These are phyloP conservation scores for Phytophthora tentaculata DNA, from an alignment of 352 stramenopile species.

Conservation along the genomic window DNA sequence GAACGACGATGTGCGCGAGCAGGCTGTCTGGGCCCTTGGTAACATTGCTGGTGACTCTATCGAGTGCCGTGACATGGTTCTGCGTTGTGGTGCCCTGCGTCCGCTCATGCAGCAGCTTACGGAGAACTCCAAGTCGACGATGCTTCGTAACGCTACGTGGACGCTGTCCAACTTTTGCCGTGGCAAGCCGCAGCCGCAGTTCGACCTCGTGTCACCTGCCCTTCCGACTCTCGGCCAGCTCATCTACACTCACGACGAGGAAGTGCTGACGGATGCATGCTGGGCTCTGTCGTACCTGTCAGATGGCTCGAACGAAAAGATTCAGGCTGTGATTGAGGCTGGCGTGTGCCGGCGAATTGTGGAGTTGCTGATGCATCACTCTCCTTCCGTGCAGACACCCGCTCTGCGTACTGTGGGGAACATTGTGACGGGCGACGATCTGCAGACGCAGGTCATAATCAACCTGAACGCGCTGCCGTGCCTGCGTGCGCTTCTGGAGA, in stretches of 20 bases:
- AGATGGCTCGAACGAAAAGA: slow-evolving; percentile 99
- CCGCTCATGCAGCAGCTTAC: slow-evolving; percentile 96
- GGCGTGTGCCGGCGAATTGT: slow-evolving; percentile 97
- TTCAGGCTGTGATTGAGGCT: slow-evolving; percentile 98
- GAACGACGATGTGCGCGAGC: slow-evolving; percentile 97
- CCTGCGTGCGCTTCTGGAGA: slow-evolving; percentile 94
- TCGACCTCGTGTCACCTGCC: slow-evolving; percentile 89
- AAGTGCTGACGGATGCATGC: slow-evolving; percentile 99
- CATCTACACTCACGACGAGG: slow-evolving; percentile 98
- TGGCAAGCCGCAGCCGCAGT: slow-evolving; percentile 78
- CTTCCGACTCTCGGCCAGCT: slow-evolving; percentile 97
- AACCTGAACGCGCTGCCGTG: slow-evolving; percentile 97
- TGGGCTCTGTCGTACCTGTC: slow-evolving; percentile 99
- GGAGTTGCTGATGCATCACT: slow-evolving; percentile 92
- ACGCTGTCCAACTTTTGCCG: slow-evolving; percentile 99
- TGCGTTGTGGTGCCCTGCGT: slow-evolving; percentile 92
- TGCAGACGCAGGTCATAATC: slow-evolving; percentile 99
- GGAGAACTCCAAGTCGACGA: slow-evolving; percentile 95
- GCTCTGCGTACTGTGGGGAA: slow-evolving; percentile 94
- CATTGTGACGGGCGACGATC: slow-evolving; percentile 99
- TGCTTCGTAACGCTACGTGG: slow-evolving; percentile 99
- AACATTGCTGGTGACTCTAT: slow-evolving; percentile 99
- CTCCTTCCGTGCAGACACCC: slow-evolving; percentile 83
- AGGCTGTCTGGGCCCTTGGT: slow-evolving; percentile 97
- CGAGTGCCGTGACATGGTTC: slow-evolving; percentile 96